phyloP scores from a whole-genome alignment of 2,329 filamentous ascomycete genomes.

The Fusarium nelsonii region DNA sequence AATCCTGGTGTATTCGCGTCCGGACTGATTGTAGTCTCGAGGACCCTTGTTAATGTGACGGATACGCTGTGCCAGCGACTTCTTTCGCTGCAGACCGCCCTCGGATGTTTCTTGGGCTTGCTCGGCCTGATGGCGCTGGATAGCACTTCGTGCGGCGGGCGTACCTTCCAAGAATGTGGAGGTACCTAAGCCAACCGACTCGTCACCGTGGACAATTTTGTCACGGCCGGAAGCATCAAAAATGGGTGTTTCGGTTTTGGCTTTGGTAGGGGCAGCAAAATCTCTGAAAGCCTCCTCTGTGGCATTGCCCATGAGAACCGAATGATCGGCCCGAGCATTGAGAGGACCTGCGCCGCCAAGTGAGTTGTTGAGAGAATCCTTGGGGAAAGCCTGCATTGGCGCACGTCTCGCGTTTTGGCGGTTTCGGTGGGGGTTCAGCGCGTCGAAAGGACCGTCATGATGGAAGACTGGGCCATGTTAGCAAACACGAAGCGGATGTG shows the following conservation, averaged over 20 bases:
- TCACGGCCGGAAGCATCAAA: conserved; percentile 78
- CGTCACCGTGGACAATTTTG: conserved; percentile 84
- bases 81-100: conserved; percentile 83
- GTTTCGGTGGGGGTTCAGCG: conserved; percentile 94
- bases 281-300: conserved; percentile 90
- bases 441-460: conserved; percentile 97
- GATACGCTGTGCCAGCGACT: conserved; percentile 92
- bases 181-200: conserved; percentile 86
- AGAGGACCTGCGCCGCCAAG: conserved; percentile 89
- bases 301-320: conserved; percentile 84
- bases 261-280: conserved; percentile 64
- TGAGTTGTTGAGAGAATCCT: conserved; percentile 91
- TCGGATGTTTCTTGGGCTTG: conserved; percentile 69
- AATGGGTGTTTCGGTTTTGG: conserved; percentile 60
- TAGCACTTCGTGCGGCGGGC: conserved; percentile 83
- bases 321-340: conserved; percentile 84
- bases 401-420: conserved; percentile 83
- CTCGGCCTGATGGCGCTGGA: conserved; percentile 80
- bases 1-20: conserved; percentile 60
- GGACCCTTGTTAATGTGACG: conserved; percentile 83
- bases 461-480: conserved; percentile 81
- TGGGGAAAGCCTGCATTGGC: conserved; percentile 96
- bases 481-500: not conserved
- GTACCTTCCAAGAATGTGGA: conserved; percentile 96
- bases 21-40: conserved; percentile 70